Percentiles rank a stretch among this genome's conserved stretches.
phyloP scores from a whole-genome alignment of 345 rosid species.

The Tarenaya hassleriana region DNA sequence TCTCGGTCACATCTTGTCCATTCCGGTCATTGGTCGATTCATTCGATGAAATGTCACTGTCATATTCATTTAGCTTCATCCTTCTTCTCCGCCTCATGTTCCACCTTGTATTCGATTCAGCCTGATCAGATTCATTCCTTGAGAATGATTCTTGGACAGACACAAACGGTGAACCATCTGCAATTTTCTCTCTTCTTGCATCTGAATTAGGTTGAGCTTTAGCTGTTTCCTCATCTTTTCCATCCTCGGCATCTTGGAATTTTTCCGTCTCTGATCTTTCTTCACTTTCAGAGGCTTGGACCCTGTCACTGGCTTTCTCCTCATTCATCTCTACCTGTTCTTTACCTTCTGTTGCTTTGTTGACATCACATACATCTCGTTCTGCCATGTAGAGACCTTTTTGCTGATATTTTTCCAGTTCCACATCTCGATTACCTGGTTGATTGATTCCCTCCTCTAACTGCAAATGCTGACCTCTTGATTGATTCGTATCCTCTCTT shows the following conservation, averaged over 20 bases:
- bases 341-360: conserved; percentile 8
- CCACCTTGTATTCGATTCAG: neutral
- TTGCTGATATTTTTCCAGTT: no score
- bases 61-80: conserved; percentile 17
- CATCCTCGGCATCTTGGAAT: conserved; percentile 17
- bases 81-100: neutral
- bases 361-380: neutral
- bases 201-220: conserved; percentile 11
- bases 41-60: conserved; percentile 20
- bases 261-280: conserved; percentile 14
- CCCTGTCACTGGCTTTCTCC: no score
- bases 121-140: conserved; percentile 16
- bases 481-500: neutral
- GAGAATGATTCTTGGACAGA: conserved; percentile 24
- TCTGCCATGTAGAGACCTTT: neutral
- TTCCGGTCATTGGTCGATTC: conserved; percentile 20
- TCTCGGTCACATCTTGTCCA: conserved; percentile 12
- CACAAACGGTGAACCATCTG: conserved; percentile 13
- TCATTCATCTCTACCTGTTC: no score
- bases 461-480: neutral
- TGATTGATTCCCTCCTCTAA: no score
- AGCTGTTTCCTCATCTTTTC: conserved; percentile 10
- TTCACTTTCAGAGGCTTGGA: conserved; percentile 11
- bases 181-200: conserved; percentile 1
- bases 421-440: no score